Conservation (phyloP, 177 flowering plant genomes). For the Tripterygium wilfordii region DNA sequence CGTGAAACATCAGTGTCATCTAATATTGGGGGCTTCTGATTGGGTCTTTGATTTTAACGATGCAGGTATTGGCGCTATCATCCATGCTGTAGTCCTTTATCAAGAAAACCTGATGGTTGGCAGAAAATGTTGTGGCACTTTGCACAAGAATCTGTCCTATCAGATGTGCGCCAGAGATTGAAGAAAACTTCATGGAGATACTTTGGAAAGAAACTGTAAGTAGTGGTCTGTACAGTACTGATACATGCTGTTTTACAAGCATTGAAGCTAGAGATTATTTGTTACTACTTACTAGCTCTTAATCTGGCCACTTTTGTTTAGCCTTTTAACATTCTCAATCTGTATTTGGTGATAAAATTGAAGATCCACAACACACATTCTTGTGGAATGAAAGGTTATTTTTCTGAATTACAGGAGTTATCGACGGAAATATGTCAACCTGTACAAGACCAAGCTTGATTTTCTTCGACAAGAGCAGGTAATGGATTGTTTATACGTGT, state of each 20-base stretch:
- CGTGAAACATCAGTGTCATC: too few species aligned
- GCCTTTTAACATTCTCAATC: too few species aligned
- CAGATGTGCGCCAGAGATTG: constrained; percentile 64
- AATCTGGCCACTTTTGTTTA: too few species aligned
- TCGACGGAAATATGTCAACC: constrained; percentile 66
- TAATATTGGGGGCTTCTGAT: neutral
- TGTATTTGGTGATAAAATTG: neutral
- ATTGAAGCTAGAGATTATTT: neutral
- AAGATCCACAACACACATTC: too few species aligned
- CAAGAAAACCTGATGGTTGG: constrained; percentile 64
- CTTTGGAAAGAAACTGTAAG: constrained; percentile 78
- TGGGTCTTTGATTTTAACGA: neutral
- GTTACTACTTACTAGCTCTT: too few species aligned
- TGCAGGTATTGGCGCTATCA: constrained; percentile 85
- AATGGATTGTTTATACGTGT: neutral
- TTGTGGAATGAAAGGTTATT: too few species aligned
- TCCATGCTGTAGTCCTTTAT: constrained; percentile 53
- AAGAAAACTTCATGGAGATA: constrained; percentile 80
- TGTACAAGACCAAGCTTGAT: constrained; percentile 70
- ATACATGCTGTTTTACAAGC: neutral
- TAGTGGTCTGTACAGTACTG: constrained; percentile 4
- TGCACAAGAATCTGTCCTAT: constrained; percentile 77
- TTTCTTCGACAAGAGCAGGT: constrained; percentile 73
- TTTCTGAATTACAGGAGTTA: constrained; percentile 50
- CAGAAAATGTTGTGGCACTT: constrained; percentile 88